These are phyloP conservation scores for Agarophyton chilense DNA, from an alignment of 23 red algal genomes.

Conservation along the genomic window DNA sequence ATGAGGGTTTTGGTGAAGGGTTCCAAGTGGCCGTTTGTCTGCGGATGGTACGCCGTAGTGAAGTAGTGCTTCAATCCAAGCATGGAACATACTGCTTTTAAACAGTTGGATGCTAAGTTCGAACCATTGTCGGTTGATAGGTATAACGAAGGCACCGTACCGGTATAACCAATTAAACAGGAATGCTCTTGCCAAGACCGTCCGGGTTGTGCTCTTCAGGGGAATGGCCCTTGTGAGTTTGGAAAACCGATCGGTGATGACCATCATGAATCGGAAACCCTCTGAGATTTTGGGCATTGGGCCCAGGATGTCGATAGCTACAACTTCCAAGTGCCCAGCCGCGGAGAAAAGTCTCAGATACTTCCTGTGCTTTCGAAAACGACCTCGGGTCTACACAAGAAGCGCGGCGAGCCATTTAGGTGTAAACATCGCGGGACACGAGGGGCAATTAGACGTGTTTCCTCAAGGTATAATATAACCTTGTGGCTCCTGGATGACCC, in stretches of 20 bases:
- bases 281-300: neutral
- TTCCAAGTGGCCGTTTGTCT: conserved; percentile 39
- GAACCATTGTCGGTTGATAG: conserved; percentile 41
- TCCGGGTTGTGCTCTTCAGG: neutral
- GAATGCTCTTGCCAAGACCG: neutral
- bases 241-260: conserved; percentile 38
- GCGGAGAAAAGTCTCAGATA: conserved; percentile 27
- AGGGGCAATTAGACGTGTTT: conserved; percentile 29
- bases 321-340: conserved; percentile 4
- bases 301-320: conserved; percentile 19
- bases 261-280: conserved; percentile 1
- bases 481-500: too few relatives aligned
- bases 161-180: neutral
- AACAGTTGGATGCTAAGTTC: conserved; percentile 19
- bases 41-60: too few relatives aligned
- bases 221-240: neutral
- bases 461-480: too few relatives aligned
- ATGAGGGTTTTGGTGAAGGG: conserved; percentile 28
- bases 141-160: conserved; percentile 4
- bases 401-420: neutral
- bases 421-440: neutral
- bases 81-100: neutral
- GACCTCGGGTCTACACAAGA: too few relatives aligned
- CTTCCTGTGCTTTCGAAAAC: conserved; percentile 35
- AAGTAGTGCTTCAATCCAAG: too few relatives aligned